phyloP scores from a whole-genome alignment of 2,329 filamentous ascomycete species.

The Arthrobotrys sphaeroides region DNA sequence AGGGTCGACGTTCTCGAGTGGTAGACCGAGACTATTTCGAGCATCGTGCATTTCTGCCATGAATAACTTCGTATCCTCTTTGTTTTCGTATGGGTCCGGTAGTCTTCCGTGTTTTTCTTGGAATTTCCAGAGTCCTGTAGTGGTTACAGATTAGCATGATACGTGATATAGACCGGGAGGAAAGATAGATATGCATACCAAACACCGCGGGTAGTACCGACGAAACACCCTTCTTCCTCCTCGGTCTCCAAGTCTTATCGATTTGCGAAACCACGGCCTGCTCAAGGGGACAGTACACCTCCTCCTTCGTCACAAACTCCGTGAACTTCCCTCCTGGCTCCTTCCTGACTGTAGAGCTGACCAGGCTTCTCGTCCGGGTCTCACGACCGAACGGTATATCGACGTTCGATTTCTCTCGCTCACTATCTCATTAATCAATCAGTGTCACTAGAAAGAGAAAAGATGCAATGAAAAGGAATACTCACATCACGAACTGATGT shows the following conservation, averaged over 20 bases:
- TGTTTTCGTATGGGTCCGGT: conserved; percentile 65
- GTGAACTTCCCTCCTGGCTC: conserved; percentile 73
- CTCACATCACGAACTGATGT: conserved; percentile 81
- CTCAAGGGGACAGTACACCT: conserved; percentile 81
- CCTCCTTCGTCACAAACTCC: conserved; percentile 90
- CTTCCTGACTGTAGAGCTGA: conserved; percentile 75
- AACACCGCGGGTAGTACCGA: conserved; percentile 56
- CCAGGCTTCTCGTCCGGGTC: conserved; percentile 78
- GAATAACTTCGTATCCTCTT: conserved; percentile 77
- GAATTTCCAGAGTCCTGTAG: conserved; percentile 82
- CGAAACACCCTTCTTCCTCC: conserved; percentile 55
- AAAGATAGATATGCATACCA: conserved; percentile 4
- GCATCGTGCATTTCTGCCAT: conserved; percentile 79
- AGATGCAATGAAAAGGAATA: neutral
- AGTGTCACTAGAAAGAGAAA: neutral
- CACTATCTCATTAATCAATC: conserved; percentile 58
- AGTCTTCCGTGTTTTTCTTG: conserved; percentile 69
- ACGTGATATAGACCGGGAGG: neutral
- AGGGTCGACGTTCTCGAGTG: conserved; percentile 64
- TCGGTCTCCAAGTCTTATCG: conserved; percentile 56
- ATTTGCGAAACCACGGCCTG: conserved; percentile 59
- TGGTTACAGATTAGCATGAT: neutral
- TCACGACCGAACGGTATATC: conserved; percentile 71
- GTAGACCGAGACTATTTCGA: conserved; percentile 77
- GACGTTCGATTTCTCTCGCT: conserved; percentile 82